These are phyloP conservation scores for Russula dissimulans DNA, from an alignment of 768 basidiomycete genomes.

Conservation along the genomic window DNA sequence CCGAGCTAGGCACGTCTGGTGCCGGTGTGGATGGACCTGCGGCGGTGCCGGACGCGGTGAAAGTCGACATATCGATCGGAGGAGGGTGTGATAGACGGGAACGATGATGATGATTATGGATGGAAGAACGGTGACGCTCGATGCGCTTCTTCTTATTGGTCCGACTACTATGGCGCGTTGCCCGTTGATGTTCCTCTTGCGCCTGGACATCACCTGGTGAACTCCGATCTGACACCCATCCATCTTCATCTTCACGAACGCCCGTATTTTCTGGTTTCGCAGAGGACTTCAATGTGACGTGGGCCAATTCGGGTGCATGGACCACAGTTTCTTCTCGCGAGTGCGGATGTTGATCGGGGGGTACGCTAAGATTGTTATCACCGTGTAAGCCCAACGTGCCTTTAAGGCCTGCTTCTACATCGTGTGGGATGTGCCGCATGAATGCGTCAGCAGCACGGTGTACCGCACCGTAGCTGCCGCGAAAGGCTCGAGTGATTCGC, in stretches of 20 bases:
- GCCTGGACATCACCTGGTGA: slow-evolving; percentile 16
- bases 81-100: background rate
- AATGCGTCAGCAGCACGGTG: slow-evolving; percentile 25
- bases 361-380: background rate
- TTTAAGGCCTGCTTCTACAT: slow-evolving; percentile 18
- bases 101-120: background rate
- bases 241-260: slow-evolving; percentile 37
- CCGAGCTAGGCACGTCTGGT: background rate
- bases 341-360: background rate
- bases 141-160: background rate
- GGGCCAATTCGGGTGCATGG: background rate
- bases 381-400: background rate
- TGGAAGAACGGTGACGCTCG: background rate
- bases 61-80: background rate
- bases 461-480: slow-evolving; percentile 21
- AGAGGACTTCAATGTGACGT: background rate
- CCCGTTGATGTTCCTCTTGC: background rate
- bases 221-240: slow-evolving; percentile 54
- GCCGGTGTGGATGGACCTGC: slow-evolving; percentile 14
- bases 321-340: background rate
- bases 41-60: background rate
- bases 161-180: slow-evolving; percentile 7
- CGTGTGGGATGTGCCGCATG: slow-evolving; percentile 12
- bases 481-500: slow-evolving; percentile 23
- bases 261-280: slow-evolving; percentile 6